phyloP scores from a whole-genome alignment of 1,284 basidiomycete species.

The Apiotrichum sp. region DNA sequence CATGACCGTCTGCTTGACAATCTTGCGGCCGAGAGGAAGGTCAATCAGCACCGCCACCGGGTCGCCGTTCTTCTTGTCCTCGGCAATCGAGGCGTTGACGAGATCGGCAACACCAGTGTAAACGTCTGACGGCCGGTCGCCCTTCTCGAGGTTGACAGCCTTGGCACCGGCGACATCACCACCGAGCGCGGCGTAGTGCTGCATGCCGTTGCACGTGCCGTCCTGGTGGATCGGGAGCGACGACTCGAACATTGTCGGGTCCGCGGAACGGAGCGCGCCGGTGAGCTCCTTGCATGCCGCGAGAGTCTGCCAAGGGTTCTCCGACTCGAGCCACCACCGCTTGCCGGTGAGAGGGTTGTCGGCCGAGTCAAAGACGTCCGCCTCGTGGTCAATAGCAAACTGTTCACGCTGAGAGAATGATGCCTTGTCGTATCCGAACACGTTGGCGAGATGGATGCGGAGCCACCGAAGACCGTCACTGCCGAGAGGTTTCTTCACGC shows the following conservation, averaged over 20 bases:
- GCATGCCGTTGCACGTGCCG: constrained; percentile 96
- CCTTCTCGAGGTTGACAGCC: constrained; percentile 86
- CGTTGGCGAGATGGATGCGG: constrained; percentile 87
- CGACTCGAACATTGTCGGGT: constrained; percentile 67
- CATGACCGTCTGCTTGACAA: constrained; percentile 99
- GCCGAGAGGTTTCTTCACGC: constrained; percentile 71
- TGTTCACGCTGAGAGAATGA: constrained; percentile 82
- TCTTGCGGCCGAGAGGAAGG: constrained; percentile 83
- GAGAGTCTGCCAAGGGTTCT: constrained; percentile 97
- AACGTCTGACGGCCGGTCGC: constrained; percentile 87
- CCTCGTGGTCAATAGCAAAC: constrained; percentile 68
- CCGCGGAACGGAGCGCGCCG: constrained; percentile 65
- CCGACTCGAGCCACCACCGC: constrained; percentile 84
- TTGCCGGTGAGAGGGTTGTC: constrained; percentile 71
- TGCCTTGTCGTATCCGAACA: constrained; percentile 92
- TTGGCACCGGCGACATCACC: constrained; percentile 83
- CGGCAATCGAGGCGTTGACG: constrained; percentile 49
- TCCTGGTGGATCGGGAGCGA: constrained; percentile 94
- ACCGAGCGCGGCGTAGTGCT: constrained; percentile 97
- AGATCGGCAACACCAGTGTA: constrained; percentile 85
- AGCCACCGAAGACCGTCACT: constrained; percentile 74
- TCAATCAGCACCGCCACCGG: constrained; percentile 60
- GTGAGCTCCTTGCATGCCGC: constrained; percentile 83
- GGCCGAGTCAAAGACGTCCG: constrained; percentile 77
- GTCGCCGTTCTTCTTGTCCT: constrained; percentile 52